These are phyloP conservation scores for Paracoccidioides brasiliensis DNA, from an alignment of 2,329 filamentous ascomycete genomes.

Conservation along the genomic window DNA sequence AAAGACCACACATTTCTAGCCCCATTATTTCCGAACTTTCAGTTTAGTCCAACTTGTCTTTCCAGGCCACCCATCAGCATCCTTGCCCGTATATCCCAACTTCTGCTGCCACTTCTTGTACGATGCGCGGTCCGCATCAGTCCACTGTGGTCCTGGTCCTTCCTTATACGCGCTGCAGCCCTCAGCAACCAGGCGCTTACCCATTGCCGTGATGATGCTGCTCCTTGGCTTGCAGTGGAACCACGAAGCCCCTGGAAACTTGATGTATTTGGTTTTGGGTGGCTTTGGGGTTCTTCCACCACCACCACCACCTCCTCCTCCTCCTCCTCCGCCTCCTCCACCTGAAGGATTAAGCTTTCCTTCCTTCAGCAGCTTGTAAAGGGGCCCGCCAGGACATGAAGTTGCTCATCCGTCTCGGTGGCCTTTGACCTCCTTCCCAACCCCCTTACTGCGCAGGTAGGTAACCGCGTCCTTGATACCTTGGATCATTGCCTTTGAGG, in stretches of 20 bases:
- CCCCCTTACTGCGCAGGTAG: constrained; percentile 2
- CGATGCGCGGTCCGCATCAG: constrained; percentile 2
- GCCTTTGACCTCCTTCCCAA: constrained; percentile 2
- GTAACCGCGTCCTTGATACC: constrained; percentile 5
- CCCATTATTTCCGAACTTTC: constrained; percentile 3
- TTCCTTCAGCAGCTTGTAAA: constrained; percentile 2
- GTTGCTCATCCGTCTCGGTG: constrained; percentile 3
- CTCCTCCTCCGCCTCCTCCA: neutral
- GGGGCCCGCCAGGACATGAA: constrained; percentile 2
- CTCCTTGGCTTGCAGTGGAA: constrained; percentile 1
- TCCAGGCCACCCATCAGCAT: constrained; percentile 6
- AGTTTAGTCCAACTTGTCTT: constrained; percentile 1
- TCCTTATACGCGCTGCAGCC: constrained; percentile 3
- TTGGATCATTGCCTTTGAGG: neutral
- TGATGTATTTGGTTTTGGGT: neutral
- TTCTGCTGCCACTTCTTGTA: constrained; percentile 4
- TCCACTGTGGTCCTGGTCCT: constrained; percentile 1
- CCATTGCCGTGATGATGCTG: constrained; percentile 2
- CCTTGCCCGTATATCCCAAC: constrained; percentile 1
- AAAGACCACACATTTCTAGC: neutral
- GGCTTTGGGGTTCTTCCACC: neutral
- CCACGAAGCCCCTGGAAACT: neutral
- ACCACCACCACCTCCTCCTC: neutral
- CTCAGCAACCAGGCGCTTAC: constrained; percentile 2
- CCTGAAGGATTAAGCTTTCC: constrained; percentile 3